These are phyloP conservation scores for Neofusicoccum sp. DNA, from an alignment of 2,329 filamentous ascomycete species.

Conservation along the genomic window DNA sequence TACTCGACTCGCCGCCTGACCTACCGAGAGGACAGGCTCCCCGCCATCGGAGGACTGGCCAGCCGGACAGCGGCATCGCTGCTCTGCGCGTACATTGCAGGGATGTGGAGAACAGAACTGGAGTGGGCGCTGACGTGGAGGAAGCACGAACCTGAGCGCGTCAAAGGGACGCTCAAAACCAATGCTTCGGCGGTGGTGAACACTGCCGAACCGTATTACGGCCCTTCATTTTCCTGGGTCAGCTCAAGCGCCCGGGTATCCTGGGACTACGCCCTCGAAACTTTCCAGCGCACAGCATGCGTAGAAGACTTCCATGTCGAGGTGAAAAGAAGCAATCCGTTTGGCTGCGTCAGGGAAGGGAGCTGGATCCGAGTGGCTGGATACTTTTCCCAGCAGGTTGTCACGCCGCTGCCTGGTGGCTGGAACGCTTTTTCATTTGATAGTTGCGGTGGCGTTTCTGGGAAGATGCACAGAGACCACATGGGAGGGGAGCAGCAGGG, in stretches of 20 bases:
- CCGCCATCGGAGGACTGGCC: conserved; percentile 19
- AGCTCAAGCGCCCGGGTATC: neutral
- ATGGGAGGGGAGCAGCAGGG: neutral
- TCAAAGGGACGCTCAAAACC: no score
- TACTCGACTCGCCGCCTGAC: conserved; percentile 16
- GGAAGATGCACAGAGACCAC: neutral
- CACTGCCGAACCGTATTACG: neutral
- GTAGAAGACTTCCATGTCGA: neutral
- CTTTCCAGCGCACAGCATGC: neutral
- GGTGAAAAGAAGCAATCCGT: neutral
- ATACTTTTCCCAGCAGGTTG: neutral
- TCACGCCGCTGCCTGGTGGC: neutral
- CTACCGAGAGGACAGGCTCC: conserved; percentile 16
- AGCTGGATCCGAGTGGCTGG: neutral
- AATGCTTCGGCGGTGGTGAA: neutral
- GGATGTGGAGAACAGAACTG: neutral
- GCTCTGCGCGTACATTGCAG: neutral
- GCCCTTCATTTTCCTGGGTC: neutral
- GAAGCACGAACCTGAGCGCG: neutral
- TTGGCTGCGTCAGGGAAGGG: neutral
- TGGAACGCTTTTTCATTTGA: neutral
- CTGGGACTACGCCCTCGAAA: neutral
- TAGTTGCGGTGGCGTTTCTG: neutral
- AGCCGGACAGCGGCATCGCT: neutral
- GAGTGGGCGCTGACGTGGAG: conserved; percentile 3